phyloP scores from a whole-genome alignment of 1,284 basidiomycete species.

The Ganoderma sp. region DNA sequence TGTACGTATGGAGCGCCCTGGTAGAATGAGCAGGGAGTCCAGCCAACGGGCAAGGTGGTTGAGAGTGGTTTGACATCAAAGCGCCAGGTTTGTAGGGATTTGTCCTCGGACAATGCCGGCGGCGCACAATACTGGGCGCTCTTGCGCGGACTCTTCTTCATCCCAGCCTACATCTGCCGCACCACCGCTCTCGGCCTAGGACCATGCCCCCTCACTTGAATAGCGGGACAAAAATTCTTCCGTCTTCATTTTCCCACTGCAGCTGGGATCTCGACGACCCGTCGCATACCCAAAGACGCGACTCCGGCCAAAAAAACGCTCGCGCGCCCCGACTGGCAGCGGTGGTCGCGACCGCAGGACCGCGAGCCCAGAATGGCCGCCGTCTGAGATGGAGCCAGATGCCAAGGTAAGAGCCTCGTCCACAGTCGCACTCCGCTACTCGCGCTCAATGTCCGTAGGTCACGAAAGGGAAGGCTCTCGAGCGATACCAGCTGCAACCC shows the following conservation, averaged over 20 bases:
- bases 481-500: background rate
- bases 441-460: background rate
- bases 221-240: background rate
- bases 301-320: background rate
- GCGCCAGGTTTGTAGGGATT: no score
- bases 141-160: no score
- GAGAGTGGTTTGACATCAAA: no score
- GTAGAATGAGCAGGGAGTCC: no score
- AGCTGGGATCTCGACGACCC: background rate
- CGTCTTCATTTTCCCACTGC: background rate
- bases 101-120: no score
- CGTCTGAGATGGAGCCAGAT: background rate
- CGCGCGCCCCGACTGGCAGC: background rate
- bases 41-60: no score
- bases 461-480: background rate
- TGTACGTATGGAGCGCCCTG: no score
- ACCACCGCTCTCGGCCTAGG: background rate
- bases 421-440: background rate
- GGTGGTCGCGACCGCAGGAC: background rate
- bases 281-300: background rate
- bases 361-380: background rate
- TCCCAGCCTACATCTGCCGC: no score
- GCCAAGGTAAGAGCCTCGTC: background rate
- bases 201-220: background rate
- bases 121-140: no score